Percentiles rank a stretch among this genome's conserved stretches.
Evolutionary conservation across 176 grass and related monocot genomes (phyloP).

Genomic region (Elymus sibiricus): DNA sequence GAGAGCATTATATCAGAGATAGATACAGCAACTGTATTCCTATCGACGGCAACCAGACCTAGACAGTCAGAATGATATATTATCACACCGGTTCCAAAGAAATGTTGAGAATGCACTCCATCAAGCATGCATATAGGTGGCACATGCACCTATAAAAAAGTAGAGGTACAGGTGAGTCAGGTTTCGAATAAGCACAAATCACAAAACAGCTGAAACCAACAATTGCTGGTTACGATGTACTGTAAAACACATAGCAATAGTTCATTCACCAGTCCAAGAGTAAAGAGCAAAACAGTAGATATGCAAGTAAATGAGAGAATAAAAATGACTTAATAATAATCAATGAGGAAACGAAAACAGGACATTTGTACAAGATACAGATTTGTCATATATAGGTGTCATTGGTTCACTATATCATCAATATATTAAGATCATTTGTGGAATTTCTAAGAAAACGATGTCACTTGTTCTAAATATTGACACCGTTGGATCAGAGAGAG

Average conservation of each 20-base stretch:
- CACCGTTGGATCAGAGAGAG: neutral
- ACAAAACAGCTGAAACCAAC: neutral
- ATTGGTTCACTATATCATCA: neutral
- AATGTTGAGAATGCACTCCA: constrained; percentile 97
- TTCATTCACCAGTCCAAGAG: neutral
- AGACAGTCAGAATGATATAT: constrained; percentile 84
- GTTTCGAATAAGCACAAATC: neutral
- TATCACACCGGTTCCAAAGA: constrained; percentile 94
- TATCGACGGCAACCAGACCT: constrained; percentile 90
- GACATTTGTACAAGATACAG: neutral
- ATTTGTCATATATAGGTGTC: neutral
- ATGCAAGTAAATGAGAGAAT: neutral
- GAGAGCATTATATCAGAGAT: constrained; percentile 98
- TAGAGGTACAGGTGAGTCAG: neutral
- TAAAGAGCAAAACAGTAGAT: neutral
- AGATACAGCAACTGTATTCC: constrained; percentile 90
- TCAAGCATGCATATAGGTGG: constrained; percentile 98
- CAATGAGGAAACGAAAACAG: neutral
- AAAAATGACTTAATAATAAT: neutral
- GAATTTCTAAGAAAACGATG: neutral
- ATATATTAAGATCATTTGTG: neutral
- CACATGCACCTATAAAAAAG: constrained; percentile 80
- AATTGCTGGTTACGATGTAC: neutral
- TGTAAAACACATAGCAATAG: neutral
- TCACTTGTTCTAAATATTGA: neutral